Percentiles rank a stretch among this genome's conserved stretches.
These are phyloP conservation scores for Sphaerobolus stellatus DNA, from an alignment of 1,284 basidiomycete species.

Conservation along the genomic window DNA sequence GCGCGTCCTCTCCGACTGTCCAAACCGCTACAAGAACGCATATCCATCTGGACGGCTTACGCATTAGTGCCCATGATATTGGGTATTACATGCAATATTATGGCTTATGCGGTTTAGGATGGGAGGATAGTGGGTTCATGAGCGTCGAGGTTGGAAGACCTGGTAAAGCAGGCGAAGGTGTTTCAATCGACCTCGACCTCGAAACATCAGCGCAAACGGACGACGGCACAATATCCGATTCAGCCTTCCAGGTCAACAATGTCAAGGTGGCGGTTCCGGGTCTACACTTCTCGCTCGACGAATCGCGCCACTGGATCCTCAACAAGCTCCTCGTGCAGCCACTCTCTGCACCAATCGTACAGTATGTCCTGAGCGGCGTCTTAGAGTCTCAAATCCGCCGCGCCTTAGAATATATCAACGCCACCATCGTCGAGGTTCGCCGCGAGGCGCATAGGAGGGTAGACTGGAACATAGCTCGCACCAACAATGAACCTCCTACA, in stretches of 20 bases:
- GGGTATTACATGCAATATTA: slow-evolving; percentile 47
- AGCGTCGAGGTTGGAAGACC: slow-evolving; percentile 37
- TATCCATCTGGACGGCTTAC: slow-evolving; percentile 44
- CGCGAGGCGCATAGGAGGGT: slow-evolving; percentile 30
- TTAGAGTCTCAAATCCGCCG: slow-evolving; percentile 34
- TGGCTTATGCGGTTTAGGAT: slow-evolving; percentile 30
- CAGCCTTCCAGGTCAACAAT: slow-evolving; percentile 42
- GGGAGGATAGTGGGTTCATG: slow-evolving; percentile 49
- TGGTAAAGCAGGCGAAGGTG: slow-evolving; percentile 26
- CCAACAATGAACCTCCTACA: slow-evolving; percentile 14
- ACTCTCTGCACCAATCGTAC: slow-evolving; percentile 39
- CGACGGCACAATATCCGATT: slow-evolving; percentile 18
- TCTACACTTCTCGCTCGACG: slow-evolving; percentile 37
- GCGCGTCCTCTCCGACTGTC: slow-evolving; percentile 15
- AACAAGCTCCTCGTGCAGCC: slow-evolving; percentile 50
- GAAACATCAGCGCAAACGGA: slow-evolving; percentile 29
- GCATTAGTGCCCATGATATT: slow-evolving; percentile 39
- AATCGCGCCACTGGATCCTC: slow-evolving; percentile 49
- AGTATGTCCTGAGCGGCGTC: slow-evolving; percentile 24
- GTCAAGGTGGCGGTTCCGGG: slow-evolving; percentile 39
- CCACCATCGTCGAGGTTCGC: slow-evolving; percentile 26
- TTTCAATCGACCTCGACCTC: slow-evolving; percentile 41
- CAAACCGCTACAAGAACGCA: slow-evolving; percentile 34
- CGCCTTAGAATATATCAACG: slow-evolving; percentile 28
- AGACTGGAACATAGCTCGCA: no score